A percentile compares a stretch with the other conserved stretches of the same genome.
Conservation (phyloP, 257 asterid species). For the Solanum bukasovii region DNA sequence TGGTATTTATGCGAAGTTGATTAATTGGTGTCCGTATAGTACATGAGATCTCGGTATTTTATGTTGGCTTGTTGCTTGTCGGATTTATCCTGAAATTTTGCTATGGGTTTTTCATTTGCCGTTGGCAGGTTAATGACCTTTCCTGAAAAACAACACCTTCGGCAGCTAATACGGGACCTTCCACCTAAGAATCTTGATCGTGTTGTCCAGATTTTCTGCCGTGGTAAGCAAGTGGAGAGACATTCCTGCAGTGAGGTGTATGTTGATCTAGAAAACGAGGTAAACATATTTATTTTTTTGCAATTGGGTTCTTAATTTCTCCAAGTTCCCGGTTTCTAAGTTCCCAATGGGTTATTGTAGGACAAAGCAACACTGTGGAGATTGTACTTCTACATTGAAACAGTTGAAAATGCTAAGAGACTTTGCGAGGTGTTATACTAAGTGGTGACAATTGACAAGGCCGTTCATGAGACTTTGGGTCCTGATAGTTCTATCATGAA, state of each 20-base stretch:
- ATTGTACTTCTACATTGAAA: slow-evolving; percentile 38
- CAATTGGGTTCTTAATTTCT: not conserved
- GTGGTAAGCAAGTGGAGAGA: slow-evolving; percentile 8
- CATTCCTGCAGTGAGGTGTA: slow-evolving; percentile 20
- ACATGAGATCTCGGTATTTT: not conserved
- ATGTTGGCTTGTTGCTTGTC: not conserved
- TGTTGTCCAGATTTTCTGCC: slow-evolving; percentile 44
- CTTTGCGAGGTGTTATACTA: not conserved
- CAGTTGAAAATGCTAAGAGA: slow-evolving; percentile 21
- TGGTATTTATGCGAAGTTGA: not conserved
- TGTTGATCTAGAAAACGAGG: slow-evolving; percentile 54
- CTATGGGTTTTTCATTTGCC: not conserved
- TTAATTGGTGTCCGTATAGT: not conserved
- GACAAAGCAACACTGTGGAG: slow-evolving; percentile 61
- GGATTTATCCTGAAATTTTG: not conserved
- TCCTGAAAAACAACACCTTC: slow-evolving; percentile 49
- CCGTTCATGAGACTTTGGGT: not conserved
- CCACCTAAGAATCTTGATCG: slow-evolving; percentile 49
- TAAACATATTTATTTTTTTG: slow-evolving; percentile 1
- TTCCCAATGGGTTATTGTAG: slow-evolving; percentile 21
- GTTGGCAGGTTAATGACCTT: slow-evolving; percentile 51
- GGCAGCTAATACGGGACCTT: slow-evolving; percentile 33
- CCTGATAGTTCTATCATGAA: not conserved
- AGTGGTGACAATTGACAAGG: not conserved
- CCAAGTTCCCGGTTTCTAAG: not conserved